Percentiles rank a stretch among this genome's conserved stretches.
phyloP scores from a whole-genome alignment of 2,329 filamentous ascomycete species.

The Xylaria sp. region DNA sequence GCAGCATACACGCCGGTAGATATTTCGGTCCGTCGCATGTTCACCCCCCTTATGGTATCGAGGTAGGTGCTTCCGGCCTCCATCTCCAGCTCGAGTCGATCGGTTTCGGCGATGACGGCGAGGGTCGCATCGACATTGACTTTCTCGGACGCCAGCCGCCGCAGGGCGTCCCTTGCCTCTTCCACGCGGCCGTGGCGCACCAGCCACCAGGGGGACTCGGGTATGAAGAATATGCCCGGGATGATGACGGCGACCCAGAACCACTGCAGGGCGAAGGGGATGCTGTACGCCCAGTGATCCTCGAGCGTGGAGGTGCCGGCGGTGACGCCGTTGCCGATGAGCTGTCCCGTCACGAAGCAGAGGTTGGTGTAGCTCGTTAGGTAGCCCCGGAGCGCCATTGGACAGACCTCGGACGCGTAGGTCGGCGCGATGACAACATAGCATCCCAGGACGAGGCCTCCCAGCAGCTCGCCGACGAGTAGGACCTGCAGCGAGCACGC shows the following conservation, averaged over 20 bases:
- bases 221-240: constrained; percentile 49
- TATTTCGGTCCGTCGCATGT: constrained; percentile 58
- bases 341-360: constrained; percentile 65
- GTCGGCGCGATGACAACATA: constrained; percentile 62
- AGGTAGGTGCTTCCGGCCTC: constrained; percentile 52
- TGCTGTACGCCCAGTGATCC: constrained; percentile 52
- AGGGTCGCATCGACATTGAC: constrained; percentile 53
- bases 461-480: constrained; percentile 63
- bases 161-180: constrained; percentile 46
- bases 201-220: constrained; percentile 55
- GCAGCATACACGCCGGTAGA: constrained; percentile 65
- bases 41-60: constrained; percentile 54
- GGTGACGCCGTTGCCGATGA: constrained; percentile 54
- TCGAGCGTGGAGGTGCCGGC: constrained; percentile 44
- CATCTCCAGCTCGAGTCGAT: constrained; percentile 56
- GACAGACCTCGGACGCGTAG: constrained; percentile 64
- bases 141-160: constrained; percentile 48
- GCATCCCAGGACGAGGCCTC: constrained; percentile 62
- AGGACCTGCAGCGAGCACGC: constrained; percentile 57
- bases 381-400: constrained; percentile 58
- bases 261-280: constrained; percentile 55
- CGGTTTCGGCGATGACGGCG: constrained; percentile 60
- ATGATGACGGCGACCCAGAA: constrained; percentile 51
- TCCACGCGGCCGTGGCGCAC: constrained; percentile 45
- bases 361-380: constrained; percentile 64